Evolutionary conservation across 371 early-diverging fungal species (phyloP).

Genomic region (Mucor saturninus): DNA sequence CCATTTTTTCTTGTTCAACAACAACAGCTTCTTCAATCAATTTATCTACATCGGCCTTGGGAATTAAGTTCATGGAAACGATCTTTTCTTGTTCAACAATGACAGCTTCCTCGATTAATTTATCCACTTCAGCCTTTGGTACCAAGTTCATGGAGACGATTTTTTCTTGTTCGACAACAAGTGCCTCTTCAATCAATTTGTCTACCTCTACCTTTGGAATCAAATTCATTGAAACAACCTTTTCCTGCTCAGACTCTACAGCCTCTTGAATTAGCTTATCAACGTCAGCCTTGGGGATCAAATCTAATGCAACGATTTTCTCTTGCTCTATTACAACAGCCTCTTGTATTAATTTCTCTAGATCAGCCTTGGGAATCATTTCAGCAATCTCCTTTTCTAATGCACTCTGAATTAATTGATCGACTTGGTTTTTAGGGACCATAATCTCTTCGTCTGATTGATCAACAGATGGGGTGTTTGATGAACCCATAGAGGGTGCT

Average conservation of each 20-base stretch:
- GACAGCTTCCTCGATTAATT: constrained; percentile 8
- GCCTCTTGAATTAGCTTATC: constrained; percentile 7
- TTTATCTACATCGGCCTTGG: constrained; percentile 1
- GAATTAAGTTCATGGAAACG: not conserved
- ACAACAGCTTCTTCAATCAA: not conserved
- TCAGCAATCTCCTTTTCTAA: constrained; percentile 1
- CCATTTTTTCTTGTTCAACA: not conserved
- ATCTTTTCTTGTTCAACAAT: constrained; percentile 5
- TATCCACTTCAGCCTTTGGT: constrained; percentile 4
- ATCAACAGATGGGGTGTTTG: not conserved
- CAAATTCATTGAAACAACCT: not conserved
- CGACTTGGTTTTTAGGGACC: not conserved
- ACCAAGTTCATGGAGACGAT: not conserved
- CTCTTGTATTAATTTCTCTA: not conserved
- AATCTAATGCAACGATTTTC: not conserved
- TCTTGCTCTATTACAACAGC: not conserved
- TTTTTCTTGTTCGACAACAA: constrained; percentile 6
- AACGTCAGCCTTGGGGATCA: constrained; percentile 4
- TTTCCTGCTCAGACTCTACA: constrained; percentile 3
- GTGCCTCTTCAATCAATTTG: constrained; percentile 2
- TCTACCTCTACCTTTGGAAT: constrained; percentile 8
- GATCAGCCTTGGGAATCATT: constrained; percentile 16
- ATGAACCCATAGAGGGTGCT: not conserved
- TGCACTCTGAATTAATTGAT: constrained; percentile 10
- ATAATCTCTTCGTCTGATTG: not conserved